phyloP scores from a whole-genome alignment of 805 yeast genomes.

The Zygoascus tannicola region DNA sequence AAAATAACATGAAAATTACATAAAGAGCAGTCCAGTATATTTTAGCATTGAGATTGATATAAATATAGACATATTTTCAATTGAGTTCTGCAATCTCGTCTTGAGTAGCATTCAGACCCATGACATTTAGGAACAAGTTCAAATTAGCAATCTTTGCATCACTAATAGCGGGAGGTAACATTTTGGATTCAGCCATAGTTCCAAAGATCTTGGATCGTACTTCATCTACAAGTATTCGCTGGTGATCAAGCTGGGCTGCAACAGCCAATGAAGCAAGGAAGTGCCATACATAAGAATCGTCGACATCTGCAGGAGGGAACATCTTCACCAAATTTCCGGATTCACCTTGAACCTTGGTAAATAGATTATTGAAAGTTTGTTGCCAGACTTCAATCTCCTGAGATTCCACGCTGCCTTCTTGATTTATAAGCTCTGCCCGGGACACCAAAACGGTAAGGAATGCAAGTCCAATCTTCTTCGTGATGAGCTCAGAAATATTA shows the following conservation, averaged over 20 bases:
- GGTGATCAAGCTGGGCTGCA: slow-evolving; percentile 81
- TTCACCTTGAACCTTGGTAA: slow-evolving; percentile 69
- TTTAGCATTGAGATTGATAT: background rate
- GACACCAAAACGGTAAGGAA: slow-evolving; percentile 83
- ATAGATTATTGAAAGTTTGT: slow-evolving; percentile 69
- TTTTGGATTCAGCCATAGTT: slow-evolving; percentile 64
- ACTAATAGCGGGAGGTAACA: slow-evolving; percentile 43
- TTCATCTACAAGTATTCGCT: slow-evolving; percentile 88
- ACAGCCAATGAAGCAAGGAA: slow-evolving; percentile 88
- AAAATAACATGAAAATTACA: background rate
- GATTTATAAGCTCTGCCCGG: slow-evolving; percentile 83
- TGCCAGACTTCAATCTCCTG: slow-evolving; percentile 60
- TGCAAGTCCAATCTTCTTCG: slow-evolving; percentile 74
- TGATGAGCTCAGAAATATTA: slow-evolving; percentile 44
- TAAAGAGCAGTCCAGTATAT: background rate
- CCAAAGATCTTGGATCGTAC: slow-evolving; percentile 90
- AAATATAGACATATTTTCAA: slow-evolving; percentile 1
- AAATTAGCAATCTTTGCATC: slow-evolving; percentile 62
- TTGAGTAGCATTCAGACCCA: slow-evolving; percentile 91
- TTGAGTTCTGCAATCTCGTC: slow-evolving; percentile 72
- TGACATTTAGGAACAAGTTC: slow-evolving; percentile 87
- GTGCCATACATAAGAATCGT: slow-evolving; percentile 90
- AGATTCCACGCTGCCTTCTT: slow-evolving; percentile 49
- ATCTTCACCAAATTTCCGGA: slow-evolving; percentile 63
- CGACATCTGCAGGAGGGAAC: slow-evolving; percentile 64